Evolutionary conservation across 2,329 filamentous ascomycete species (phyloP).

Genomic region (Lachnum nothofagi): DNA sequence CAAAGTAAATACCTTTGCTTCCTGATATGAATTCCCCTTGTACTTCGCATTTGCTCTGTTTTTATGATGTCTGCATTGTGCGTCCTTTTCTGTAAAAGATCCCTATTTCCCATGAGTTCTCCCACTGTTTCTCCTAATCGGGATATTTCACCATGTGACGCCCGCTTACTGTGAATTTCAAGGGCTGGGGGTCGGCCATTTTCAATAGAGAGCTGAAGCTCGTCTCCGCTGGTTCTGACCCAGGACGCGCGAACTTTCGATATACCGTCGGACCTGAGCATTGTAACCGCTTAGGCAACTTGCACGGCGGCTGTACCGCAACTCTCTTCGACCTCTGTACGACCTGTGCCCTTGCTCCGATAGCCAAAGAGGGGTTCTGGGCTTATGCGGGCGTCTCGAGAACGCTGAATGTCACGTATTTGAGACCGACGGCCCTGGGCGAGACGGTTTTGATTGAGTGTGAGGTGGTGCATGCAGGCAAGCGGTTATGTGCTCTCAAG

Average conservation of each 20-base stretch:
- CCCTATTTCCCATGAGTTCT: background rate
- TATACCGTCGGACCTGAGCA: slow-evolving; percentile 47
- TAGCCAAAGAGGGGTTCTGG: slow-evolving; percentile 58
- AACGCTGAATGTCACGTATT: slow-evolving; percentile 61
- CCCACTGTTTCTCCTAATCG: background rate
- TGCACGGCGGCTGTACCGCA: slow-evolving; percentile 60
- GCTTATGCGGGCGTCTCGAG: slow-evolving; percentile 58
- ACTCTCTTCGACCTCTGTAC: slow-evolving; percentile 66
- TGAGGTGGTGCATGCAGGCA: slow-evolving; percentile 56
- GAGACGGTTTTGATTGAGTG: slow-evolving; percentile 51
- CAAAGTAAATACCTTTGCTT: slow-evolving; percentile 9
- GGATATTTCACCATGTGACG: background rate
- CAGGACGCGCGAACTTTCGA: slow-evolving; percentile 32
- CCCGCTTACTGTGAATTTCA: background rate
- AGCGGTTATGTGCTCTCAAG: slow-evolving; percentile 46
- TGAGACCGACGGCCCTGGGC: slow-evolving; percentile 58
- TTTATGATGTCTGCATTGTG: too few relatives aligned
- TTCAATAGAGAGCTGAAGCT: slow-evolving; percentile 19
- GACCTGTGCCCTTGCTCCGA: slow-evolving; percentile 50
- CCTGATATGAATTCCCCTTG: too few relatives aligned
- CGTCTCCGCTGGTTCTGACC: slow-evolving; percentile 23
- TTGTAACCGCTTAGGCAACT: slow-evolving; percentile 49
- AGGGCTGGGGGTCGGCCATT: slow-evolving; percentile 27
- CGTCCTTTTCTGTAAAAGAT: background rate
- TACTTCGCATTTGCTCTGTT: too few relatives aligned